Percentiles rank a stretch among this genome's conserved stretches.
Evolutionary conservation across 2,329 filamentous ascomycete genomes (phyloP).

Genomic region (Sporothrix inflata): DNA sequence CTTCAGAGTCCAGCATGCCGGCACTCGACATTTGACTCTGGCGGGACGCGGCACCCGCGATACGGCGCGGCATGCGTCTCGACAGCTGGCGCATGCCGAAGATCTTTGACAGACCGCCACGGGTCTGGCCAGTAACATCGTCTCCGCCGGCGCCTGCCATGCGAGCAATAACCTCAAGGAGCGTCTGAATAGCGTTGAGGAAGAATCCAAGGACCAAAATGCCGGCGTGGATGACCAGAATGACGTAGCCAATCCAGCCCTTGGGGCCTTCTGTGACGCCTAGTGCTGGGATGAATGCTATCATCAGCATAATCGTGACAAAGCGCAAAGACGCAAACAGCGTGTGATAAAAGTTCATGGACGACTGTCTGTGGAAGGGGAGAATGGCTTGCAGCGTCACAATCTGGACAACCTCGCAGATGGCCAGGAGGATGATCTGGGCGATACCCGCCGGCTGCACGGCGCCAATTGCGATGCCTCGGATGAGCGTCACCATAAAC

Average conservation of each 20-base stretch:
- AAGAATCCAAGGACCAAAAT: conserved; percentile 92
- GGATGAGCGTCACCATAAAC: conserved; percentile 79
- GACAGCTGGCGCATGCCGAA: conserved; percentile 91
- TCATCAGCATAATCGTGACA: conserved; percentile 73
- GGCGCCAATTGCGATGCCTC: conserved; percentile 88
- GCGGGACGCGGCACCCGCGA: conserved; percentile 60
- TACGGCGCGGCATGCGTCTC: conserved; percentile 67
- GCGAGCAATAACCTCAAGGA: conserved; percentile 84
- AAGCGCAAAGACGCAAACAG: conserved; percentile 80
- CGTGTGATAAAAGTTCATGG: conserved; percentile 95
- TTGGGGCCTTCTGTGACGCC: conserved; percentile 77
- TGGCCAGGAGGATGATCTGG: conserved; percentile 87
- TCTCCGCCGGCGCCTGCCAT: conserved; percentile 82
- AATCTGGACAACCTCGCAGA: conserved; percentile 90
- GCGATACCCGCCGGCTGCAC: conserved; percentile 91
- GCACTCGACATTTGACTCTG: conserved; percentile 82
- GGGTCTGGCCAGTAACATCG: conserved; percentile 66
- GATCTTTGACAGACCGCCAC: conserved; percentile 85
- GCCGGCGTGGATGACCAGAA: conserved; percentile 80
- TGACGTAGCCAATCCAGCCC: conserved; percentile 94
- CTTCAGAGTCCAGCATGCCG: conserved; percentile 74
- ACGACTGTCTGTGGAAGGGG: conserved; percentile 87
- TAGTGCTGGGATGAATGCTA: conserved; percentile 82
- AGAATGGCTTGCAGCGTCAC: conserved; percentile 86
- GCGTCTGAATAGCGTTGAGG: conserved; percentile 85